phyloP scores from a whole-genome alignment of 1,284 basidiomycete species.

The Ceratobasidium sp. region DNA sequence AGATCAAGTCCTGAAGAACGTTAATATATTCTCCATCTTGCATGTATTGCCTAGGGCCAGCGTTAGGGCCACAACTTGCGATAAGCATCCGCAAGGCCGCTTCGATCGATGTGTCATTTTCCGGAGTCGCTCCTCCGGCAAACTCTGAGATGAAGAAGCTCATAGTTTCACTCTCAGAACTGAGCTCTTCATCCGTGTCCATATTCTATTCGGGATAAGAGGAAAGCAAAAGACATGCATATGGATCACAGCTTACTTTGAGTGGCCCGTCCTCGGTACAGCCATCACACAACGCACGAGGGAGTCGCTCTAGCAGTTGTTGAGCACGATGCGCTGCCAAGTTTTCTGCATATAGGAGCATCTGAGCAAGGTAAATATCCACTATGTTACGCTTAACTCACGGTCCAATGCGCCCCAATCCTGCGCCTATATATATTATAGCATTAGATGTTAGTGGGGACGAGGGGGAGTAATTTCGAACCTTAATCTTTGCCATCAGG shows the following conservation, averaged over 20 bases:
- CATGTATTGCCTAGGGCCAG: not conserved
- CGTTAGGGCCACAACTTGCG: not conserved
- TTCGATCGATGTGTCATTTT: not conserved
- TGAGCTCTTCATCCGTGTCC: constrained; percentile 25
- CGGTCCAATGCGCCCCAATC: constrained; percentile 40
- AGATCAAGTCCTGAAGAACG: constrained; percentile 9
- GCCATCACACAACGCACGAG: constrained; percentile 7
- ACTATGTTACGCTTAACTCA: constrained; percentile 19
- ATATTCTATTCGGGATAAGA: not conserved
- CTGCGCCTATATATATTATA: not conserved
- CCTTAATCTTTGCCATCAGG: constrained; percentile 72
- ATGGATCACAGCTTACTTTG: not conserved
- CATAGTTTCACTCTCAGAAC: not conserved
- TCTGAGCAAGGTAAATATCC: not conserved
- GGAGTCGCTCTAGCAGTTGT: constrained; percentile 8
- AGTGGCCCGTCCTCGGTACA: constrained; percentile 5
- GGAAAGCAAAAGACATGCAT: too few relatives aligned
- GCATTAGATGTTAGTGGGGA: not conserved
- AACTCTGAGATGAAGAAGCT: constrained; percentile 2
- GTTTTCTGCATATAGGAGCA: constrained; percentile 20
- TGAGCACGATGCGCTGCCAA: constrained; percentile 32
- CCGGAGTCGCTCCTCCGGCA: not conserved
- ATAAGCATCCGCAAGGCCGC: not conserved
- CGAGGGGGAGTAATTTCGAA: constrained; percentile 41
- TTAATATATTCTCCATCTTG: constrained; percentile 17